Percentiles rank a stretch among this genome's conserved stretches.
phyloP scores from a whole-genome alignment of 2,329 filamentous ascomycete genomes.

The Fusarium subtropicale region DNA sequence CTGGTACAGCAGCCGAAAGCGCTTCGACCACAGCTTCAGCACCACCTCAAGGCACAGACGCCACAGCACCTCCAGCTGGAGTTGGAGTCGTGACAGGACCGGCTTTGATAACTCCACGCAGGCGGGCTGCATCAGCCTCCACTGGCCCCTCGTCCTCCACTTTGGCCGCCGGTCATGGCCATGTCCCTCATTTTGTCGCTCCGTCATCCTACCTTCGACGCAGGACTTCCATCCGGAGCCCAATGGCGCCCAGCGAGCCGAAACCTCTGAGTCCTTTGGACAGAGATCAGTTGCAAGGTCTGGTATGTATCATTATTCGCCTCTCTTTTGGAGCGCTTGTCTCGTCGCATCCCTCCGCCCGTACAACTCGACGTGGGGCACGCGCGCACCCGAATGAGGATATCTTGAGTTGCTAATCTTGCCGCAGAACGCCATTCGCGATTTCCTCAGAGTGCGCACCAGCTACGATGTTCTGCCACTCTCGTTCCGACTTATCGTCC shows the following conservation, averaged over 20 bases:
- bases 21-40: conserved; percentile 29
- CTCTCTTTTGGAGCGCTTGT: conserved; percentile 8
- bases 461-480: conserved; percentile 98
- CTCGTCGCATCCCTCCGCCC: conserved; percentile 26
- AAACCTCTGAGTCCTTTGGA: conserved; percentile 71
- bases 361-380: conserved; percentile 39
- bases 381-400: conserved; percentile 18
- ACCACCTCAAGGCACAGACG: conserved; percentile 17
- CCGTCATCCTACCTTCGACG: conserved; percentile 69
- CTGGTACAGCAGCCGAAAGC: conserved; percentile 22
- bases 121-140: conserved; percentile 39
- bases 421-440: conserved; percentile 83
- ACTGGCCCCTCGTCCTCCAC: conserved; percentile 39
- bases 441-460: conserved; percentile 95
- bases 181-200: conserved; percentile 67
- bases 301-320: conserved; percentile 66
- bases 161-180: conserved; percentile 41
- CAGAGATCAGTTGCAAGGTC: conserved; percentile 80
- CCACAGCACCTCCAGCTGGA: conserved; percentile 9
- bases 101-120: conserved; percentile 39
- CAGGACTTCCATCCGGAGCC: conserved; percentile 51
- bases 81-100: conserved; percentile 22
- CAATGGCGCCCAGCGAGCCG: conserved; percentile 55
- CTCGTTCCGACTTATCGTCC: conserved; percentile 93
- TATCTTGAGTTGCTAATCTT: conserved; percentile 23